phyloP scores from a whole-genome alignment of 2,329 filamentous ascomycete genomes.

The Exutisphaerella laricina region DNA sequence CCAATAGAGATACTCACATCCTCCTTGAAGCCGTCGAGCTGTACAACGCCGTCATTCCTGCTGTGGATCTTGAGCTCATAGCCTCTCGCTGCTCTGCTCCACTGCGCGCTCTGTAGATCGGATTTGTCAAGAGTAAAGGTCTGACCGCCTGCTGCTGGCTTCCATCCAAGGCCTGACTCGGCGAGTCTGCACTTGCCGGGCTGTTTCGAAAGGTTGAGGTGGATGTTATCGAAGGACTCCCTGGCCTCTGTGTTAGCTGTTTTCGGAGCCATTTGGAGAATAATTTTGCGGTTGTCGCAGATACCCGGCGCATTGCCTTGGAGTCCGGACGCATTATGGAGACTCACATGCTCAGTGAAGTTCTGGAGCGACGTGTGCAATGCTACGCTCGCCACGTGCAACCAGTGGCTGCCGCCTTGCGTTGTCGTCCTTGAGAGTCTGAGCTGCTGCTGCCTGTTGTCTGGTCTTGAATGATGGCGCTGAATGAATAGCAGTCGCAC shows the following conservation, averaged over 20 bases:
- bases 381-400: background rate
- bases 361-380: background rate
- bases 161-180: constrained; percentile 93
- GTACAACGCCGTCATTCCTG: constrained; percentile 76
- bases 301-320: background rate
- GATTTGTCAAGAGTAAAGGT: constrained; percentile 87
- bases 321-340: too few relatives aligned
- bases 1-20: constrained; percentile 50
- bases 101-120: constrained; percentile 82
- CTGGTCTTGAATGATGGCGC: too few relatives aligned
- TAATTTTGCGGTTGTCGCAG: background rate
- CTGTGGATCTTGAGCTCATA: constrained; percentile 91
- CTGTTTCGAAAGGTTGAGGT: constrained; percentile 90
- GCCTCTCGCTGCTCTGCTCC: constrained; percentile 88
- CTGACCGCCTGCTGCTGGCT: constrained; percentile 72
- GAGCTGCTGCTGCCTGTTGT: too few relatives aligned
- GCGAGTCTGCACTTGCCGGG: constrained; percentile 90
- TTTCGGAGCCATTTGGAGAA: background rate
- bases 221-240: constrained; percentile 97
- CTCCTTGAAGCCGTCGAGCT: constrained; percentile 90
- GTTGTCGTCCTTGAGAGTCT: background rate
- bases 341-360: background rate
- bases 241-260: constrained; percentile 34
- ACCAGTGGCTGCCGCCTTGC: constrained; percentile 2
- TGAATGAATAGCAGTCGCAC: too few relatives aligned